These are phyloP conservation scores for Lodderomyces pseudojiufengensis DNA, from an alignment of 1,139 yeast genomes.

Conservation along the genomic window DNA sequence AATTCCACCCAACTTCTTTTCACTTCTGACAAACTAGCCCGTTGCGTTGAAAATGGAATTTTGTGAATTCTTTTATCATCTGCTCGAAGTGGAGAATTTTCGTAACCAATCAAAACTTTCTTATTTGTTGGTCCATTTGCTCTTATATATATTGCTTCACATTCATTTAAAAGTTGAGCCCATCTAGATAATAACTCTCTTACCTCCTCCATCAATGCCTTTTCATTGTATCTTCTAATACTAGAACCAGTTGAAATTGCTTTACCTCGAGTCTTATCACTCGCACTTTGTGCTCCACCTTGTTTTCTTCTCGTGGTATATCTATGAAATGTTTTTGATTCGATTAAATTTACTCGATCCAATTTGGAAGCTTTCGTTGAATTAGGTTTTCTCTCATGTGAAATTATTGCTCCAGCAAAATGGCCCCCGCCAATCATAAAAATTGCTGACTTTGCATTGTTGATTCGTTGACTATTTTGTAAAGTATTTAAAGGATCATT, in stretches of 20 bases:
- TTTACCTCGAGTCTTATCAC: conserved; percentile 88
- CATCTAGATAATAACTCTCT: conserved; percentile 64
- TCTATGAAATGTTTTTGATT: conserved; percentile 86
- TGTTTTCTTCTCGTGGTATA: conserved; percentile 96
- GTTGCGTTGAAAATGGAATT: conserved; percentile 84
- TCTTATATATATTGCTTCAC: conserved; percentile 72
- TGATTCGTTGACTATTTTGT: conserved; percentile 13
- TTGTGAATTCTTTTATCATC: conserved; percentile 58
- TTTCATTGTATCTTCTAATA: conserved; percentile 85
- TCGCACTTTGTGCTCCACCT: conserved; percentile 95
- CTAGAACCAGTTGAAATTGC: conserved; percentile 96
- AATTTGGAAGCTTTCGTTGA: conserved; percentile 54
- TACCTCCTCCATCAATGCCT: conserved; percentile 74
- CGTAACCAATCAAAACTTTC: conserved; percentile 65
- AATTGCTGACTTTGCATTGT: conserved; percentile 53
- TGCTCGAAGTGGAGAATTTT: conserved; percentile 44
- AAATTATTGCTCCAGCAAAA: conserved; percentile 90
- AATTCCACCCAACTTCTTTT: conserved; percentile 82
- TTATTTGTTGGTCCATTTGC: conserved; percentile 76
- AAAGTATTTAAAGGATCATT: conserved; percentile 43
- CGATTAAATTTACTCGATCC: conserved; percentile 63
- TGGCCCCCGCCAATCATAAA: conserved; percentile 98
- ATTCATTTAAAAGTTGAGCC: conserved; percentile 54
- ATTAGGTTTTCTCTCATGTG: conserved; percentile 59
- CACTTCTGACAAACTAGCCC: conserved; percentile 83